Evolutionary conservation across 306 rosid genomes (phyloP), one percentile per base, ranked within the genome.

Genomic region (Quercus bicolor): DNA sequence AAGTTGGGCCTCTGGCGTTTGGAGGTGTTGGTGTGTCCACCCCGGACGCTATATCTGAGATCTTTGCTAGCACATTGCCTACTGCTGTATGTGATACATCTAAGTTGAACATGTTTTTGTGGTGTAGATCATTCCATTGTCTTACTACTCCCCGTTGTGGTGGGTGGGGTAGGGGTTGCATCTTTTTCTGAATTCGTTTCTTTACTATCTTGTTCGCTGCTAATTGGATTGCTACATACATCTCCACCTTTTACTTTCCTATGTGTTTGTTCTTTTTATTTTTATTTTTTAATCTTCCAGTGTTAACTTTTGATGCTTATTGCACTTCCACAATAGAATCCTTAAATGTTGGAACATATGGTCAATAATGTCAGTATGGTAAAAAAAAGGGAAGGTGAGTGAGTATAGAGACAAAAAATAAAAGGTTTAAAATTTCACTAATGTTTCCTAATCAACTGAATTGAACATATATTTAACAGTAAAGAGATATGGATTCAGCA

Each of bases 1-100:
- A 90, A 84, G 87, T 96, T 80, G 98, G 99, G 56, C 61, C 92
- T 60, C 83, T 93, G 77, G 88, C 83, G 59, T 96, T 93, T 97
- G 92, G 86, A 79, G 98, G 87, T 74, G 89, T 75, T 77, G 93
- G 89, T 14, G 75, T 96, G 73, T 90, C 87, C 19, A 66, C 89
- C 45, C 70, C 85, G 26, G 97, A 93, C 75, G 90, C 80, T 82
- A 78, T 91, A 82, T 77, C 85, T 20, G 94, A 88, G 81, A 92
- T 96, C 69, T 91, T 96, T 34, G 82, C 80, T 80, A 72, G 88
- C 48, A 78, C 91, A 79, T 87, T 91, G 88, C 98, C 96, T 2
- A 90, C 94, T 14, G 90, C 94, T 68, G 99, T 96, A 90, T 59
- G 98, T 78, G 70, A 74, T 70, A 31, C 6, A 24, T 84, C 73